Percentiles rank a stretch among this genome's conserved stretches.
Conservation (phyloP, 2,329 filamentous ascomycete genomes). For the Aspergillus sojae region DNA sequence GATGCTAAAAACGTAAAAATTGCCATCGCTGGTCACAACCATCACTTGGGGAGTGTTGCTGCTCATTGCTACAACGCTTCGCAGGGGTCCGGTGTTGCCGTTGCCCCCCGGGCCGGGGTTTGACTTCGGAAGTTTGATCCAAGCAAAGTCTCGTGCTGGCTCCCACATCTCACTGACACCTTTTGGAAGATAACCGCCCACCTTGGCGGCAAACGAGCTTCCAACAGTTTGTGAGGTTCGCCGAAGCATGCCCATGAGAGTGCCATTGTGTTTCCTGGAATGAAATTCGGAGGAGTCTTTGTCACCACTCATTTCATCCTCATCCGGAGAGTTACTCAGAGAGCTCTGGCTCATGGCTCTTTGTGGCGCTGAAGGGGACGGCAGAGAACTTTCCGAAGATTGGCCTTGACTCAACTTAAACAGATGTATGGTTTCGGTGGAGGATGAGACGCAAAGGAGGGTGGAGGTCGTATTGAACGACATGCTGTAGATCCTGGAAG, state of each 20-base stretch:
- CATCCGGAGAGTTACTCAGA: slow-evolving; percentile 29
- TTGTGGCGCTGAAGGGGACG: slow-evolving; percentile 29
- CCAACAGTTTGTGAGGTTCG: slow-evolving; percentile 93
- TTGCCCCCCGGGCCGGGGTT: slow-evolving; percentile 40
- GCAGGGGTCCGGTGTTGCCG: slow-evolving; percentile 60
- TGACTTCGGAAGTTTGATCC: slow-evolving; percentile 82
- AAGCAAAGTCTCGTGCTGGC: slow-evolving; percentile 90
- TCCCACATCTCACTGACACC: slow-evolving; percentile 99
- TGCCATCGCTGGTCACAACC: slow-evolving; percentile 95
- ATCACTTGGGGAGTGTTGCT: slow-evolving; percentile 94
- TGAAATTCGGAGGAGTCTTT: slow-evolving; percentile 36
- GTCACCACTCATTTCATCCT: slow-evolving; percentile 36
- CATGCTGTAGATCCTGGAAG: slow-evolving; percentile 96
- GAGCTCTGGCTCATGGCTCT: slow-evolving; percentile 30
- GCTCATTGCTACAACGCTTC: slow-evolving; percentile 97
- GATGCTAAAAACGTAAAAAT: slow-evolving; percentile 93
- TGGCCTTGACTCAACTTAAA: slow-evolving; percentile 70
- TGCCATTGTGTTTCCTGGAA: slow-evolving; percentile 64
- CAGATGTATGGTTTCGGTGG: slow-evolving; percentile 94
- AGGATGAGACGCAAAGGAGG: slow-evolving; percentile 90
- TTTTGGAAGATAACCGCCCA: slow-evolving; percentile 88
- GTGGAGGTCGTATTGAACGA: slow-evolving; percentile 96
- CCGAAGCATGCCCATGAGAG: slow-evolving; percentile 87
- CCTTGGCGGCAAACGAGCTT: slow-evolving; percentile 81
- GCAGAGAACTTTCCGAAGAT: slow-evolving; percentile 29